Evolutionary conservation across 1,284 basidiomycete genomes (phyloP).

Genomic region (Thecaphora thlaspeos): DNA sequence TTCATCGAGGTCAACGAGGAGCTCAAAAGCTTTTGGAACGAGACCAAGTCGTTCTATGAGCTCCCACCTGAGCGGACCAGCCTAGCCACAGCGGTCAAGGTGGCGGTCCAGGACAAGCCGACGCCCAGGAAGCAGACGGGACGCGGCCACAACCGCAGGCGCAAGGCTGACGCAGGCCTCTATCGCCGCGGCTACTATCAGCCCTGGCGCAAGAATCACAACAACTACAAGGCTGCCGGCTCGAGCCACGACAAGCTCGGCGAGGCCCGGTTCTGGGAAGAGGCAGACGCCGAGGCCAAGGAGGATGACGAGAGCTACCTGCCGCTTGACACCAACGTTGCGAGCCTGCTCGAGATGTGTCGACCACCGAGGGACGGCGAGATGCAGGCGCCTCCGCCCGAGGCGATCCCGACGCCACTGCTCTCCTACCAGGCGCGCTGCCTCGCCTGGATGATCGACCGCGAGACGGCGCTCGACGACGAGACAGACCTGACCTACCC

Average conservation of each 20-base stretch:
- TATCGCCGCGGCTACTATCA: too few relatives aligned
- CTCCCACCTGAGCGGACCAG: slow-evolving; percentile 22
- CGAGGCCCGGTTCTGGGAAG: not conserved
- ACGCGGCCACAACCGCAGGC: too few relatives aligned
- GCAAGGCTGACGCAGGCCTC: too few relatives aligned
- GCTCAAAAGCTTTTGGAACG: slow-evolving; percentile 24
- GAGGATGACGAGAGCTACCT: slow-evolving; percentile 6
- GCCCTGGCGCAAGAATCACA: too few relatives aligned
- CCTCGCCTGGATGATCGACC: slow-evolving; percentile 32
- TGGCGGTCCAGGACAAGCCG: too few relatives aligned
- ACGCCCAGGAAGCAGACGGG: too few relatives aligned
- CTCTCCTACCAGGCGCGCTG: slow-evolving; percentile 33
- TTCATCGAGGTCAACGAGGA: slow-evolving; percentile 20
- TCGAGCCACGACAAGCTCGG: not conserved
- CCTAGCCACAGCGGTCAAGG: slow-evolving; percentile 1
- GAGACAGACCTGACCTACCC: slow-evolving; percentile 20
- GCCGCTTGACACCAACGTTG: slow-evolving; percentile 29
- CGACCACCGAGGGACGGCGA: slow-evolving; percentile 22
- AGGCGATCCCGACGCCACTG: slow-evolving; percentile 25
- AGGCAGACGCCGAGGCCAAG: not conserved
- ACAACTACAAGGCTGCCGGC: not conserved
- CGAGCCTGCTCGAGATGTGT: slow-evolving; percentile 31
- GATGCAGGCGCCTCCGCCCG: slow-evolving; percentile 14
- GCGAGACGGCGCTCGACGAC: slow-evolving; percentile 22
- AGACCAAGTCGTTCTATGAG: slow-evolving; percentile 24